Base-by-base conservation (phyloP, 345 rosid genomes). In the Anacardium occidentale region DNA sequence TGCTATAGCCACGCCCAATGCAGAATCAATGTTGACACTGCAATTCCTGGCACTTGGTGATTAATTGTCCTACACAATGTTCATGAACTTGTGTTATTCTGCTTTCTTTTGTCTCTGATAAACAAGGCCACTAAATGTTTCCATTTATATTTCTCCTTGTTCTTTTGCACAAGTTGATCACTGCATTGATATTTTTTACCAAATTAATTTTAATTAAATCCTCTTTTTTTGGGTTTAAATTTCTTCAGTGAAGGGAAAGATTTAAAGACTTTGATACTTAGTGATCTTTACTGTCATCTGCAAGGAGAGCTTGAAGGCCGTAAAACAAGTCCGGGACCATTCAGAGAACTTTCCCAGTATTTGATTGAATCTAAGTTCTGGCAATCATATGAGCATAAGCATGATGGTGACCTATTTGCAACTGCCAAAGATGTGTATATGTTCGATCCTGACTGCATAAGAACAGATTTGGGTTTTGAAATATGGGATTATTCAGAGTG, bases 261-360 rank as follows among this genome's bases (percentile, higher is more conserved):
- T 81, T 65, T 87, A 76, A 85, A 81, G 77, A 78, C 69, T 75
- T 75, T 92, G 68, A 81, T 95, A 75, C 83, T 92, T 76, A 87
- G 68, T 24, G 97, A 89, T 73, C 87, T 95, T 54, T 92, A 81
- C 72, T 91, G 89, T 83, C 98, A 90, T 75, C 81, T 95, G 18
- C 89, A 84, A 79, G 99, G 99, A 75, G 92, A 91, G 79, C 86
- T 90, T 82, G 91, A 87, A 81, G 98, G 97, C 74, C 96, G 94
- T 80, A 79, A 84, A 66, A 88, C 89, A 72, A 83, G 85, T 78
- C 78, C 88, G 8, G 99, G 98, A 72, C 92, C 93, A 61, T 95
- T 92, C 74, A 91, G 85, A 81, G 97, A 92, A 79, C 90, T 95
- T 76, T 89, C 80, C 62, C 86, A 87, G 63, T 91, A 76, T 81